These are phyloP conservation scores for Linderniella brevidens DNA, from an alignment of 257 asterid species.

Conservation along the genomic window DNA sequence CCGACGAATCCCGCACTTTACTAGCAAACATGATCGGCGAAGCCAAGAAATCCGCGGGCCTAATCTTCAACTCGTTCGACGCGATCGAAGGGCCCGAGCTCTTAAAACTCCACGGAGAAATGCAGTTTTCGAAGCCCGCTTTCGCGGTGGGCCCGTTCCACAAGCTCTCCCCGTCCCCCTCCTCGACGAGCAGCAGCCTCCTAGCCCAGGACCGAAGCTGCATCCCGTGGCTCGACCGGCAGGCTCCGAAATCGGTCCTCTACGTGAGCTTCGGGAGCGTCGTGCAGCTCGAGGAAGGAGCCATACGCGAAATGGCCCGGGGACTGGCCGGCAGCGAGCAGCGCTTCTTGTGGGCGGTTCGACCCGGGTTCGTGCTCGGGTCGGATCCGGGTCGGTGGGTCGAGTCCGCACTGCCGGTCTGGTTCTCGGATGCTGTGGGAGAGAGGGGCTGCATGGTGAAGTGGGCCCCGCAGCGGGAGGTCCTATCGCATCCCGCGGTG, in stretches of 20 bases:
- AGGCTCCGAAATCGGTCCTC: constrained; percentile 9
- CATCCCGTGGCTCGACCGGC: constrained; percentile 13
- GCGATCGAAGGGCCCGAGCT: constrained; percentile 19
- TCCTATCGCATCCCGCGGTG: constrained; percentile 18
- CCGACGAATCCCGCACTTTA: no score
- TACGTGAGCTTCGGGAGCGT: constrained; percentile 15
- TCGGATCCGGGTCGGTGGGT: constrained; percentile 5
- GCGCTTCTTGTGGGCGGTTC: constrained; percentile 25
- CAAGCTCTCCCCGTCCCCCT: constrained; percentile 1
- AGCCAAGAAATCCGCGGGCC: constrained; percentile 18
- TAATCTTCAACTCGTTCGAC: constrained; percentile 24
- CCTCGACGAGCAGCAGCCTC: constrained; percentile 9
- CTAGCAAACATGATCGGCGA: constrained; percentile 7
- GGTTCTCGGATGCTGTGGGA: constrained; percentile 10
- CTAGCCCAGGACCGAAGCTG: constrained; percentile 9
- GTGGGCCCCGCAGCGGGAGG: constrained; percentile 38
- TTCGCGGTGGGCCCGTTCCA: constrained; percentile 12
- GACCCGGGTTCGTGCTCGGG: constrained; percentile 14
- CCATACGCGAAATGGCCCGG: constrained; percentile 11
- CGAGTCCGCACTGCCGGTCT: constrained; percentile 12
- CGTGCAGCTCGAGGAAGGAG: constrained; percentile 8
- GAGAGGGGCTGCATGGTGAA: constrained; percentile 21
- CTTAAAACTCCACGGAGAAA: constrained; percentile 8
- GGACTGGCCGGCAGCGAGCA: constrained; percentile 11
- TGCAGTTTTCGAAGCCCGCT: constrained; percentile 13